These are phyloP conservation scores for Drechslerella dactyloides DNA, from an alignment of 2,329 filamentous ascomycete species.

Conservation along the genomic window DNA sequence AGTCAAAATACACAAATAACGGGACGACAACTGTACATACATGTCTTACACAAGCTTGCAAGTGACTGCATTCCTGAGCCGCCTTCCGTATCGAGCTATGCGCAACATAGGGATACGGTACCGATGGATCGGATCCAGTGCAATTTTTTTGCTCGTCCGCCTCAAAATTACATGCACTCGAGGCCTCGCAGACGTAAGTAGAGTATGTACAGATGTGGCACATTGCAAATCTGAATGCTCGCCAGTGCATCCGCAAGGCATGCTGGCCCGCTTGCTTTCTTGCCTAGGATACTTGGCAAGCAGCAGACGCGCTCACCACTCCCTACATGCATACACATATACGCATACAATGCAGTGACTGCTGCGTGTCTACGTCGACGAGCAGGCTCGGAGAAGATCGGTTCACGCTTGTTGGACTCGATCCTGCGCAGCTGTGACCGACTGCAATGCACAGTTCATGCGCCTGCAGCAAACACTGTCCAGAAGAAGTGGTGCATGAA, in stretches of 20 bases:
- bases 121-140: neutral
- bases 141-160: neutral
- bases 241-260: too few relatives aligned
- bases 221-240: too few relatives aligned
- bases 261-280: too few relatives aligned
- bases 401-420: too few relatives aligned
- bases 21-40: conserved; percentile 1
- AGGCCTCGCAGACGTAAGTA: neutral
- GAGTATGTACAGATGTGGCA: neutral
- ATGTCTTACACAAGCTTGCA: too few relatives aligned
- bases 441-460: neutral
- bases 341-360: too few relatives aligned
- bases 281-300: too few relatives aligned
- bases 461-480: neutral
- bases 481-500: neutral
- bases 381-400: too few relatives aligned
- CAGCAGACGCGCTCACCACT: too few relatives aligned
- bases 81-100: neutral
- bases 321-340: too few relatives aligned
- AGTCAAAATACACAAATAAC: neutral
- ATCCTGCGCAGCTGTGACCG: too few relatives aligned
- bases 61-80: neutral
- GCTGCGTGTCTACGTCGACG: too few relatives aligned
- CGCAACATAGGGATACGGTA: neutral
- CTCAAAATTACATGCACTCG: neutral